Conservation (phyloP, 1,139 yeast species). For the Debaryomyces sp. region DNA sequence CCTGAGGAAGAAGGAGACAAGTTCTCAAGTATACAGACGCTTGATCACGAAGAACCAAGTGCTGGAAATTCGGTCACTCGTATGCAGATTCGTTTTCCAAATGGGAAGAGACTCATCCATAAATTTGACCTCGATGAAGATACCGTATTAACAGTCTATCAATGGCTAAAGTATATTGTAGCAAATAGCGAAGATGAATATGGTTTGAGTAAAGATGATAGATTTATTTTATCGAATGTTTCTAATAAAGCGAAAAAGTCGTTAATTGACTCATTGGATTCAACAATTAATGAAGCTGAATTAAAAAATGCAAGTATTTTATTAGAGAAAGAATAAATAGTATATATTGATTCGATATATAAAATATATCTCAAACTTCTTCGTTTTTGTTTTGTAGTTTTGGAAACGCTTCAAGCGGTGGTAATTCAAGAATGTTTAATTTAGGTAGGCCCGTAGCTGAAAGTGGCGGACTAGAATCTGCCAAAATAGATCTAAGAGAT, state of each 20-base stretch:
- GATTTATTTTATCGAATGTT: conserved; percentile 55
- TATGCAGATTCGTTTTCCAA: conserved; percentile 84
- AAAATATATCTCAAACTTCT: conserved; percentile 2
- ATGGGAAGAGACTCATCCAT: conserved; percentile 81
- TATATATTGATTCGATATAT: conserved; percentile 1
- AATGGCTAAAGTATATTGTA: conserved; percentile 58
- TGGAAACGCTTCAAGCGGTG: conserved; percentile 32
- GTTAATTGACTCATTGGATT: conserved; percentile 58
- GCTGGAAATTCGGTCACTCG: conserved; percentile 67
- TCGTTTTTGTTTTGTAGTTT: conserved; percentile 6
- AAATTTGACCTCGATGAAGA: conserved; percentile 59
- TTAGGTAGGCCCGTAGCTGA: neutral
- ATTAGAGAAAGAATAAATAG: conserved; percentile 52
- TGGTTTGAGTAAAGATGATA: conserved; percentile 43
- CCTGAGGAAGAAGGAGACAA: conserved; percentile 19
- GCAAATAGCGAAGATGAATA: conserved; percentile 53
- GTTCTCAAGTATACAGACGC: conserved; percentile 50
- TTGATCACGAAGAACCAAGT: conserved; percentile 55
- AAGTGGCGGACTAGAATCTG: conserved; percentile 5
- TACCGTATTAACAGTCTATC: conserved; percentile 44
- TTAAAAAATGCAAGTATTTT: conserved; percentile 80
- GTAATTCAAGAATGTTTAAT: conserved; percentile 21
- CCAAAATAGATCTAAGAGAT: conserved; percentile 1
- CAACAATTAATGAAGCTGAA: conserved; percentile 72
- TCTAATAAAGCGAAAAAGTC: conserved; percentile 64